phyloP scores from a whole-genome alignment of 331 rosid species.

The Quercus lobata region DNA sequence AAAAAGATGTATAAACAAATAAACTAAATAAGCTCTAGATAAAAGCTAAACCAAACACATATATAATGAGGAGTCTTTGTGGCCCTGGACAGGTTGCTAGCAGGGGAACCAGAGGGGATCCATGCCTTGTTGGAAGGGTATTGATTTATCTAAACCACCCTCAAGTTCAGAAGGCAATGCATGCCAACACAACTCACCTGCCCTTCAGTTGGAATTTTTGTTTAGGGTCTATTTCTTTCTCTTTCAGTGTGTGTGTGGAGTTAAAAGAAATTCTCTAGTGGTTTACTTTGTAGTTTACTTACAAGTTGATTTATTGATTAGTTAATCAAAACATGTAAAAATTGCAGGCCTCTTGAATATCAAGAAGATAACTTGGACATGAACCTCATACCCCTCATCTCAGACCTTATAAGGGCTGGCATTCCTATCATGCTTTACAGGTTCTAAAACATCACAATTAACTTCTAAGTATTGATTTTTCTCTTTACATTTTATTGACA shows the following conservation, averaged over 20 bases:
- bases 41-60: too few species aligned
- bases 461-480: neutral
- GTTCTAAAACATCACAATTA: neutral
- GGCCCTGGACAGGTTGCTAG: neutral
- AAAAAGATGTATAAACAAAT: too few species aligned
- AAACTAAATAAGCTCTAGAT: too few species aligned
- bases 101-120: neutral
- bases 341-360: neutral
- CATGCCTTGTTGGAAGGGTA: neutral
- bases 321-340: neutral
- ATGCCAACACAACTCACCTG: neutral
- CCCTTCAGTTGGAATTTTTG: neutral
- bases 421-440: conserved; percentile 4
- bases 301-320: neutral
- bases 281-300: too few species aligned
- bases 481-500: neutral
- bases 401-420: conserved; percentile 1
- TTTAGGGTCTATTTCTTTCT: neutral
- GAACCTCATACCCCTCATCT: neutral
- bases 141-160: neutral
- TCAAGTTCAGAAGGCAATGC: neutral
- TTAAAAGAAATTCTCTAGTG: too few species aligned
- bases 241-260: too few species aligned
- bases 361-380: neutral
- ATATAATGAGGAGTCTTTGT: too few species aligned